Conservation (phyloP, 225 moss, liverwort and hornwort species). For the Lunularia cruciata region DNA sequence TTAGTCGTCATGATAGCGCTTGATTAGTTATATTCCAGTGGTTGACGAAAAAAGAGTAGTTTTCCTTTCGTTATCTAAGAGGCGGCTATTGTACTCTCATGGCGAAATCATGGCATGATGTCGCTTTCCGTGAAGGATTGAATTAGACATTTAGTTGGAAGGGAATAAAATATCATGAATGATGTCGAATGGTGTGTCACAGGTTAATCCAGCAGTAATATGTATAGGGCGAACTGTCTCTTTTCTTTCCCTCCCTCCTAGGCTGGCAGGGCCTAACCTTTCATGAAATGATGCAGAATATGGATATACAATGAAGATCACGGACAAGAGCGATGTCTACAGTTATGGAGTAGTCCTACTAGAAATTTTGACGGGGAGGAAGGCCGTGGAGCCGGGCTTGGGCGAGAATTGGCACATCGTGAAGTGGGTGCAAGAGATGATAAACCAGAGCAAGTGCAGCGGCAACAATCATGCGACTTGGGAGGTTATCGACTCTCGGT, state of each 20-base stretch:
- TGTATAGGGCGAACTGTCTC: background rate
- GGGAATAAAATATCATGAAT: background rate
- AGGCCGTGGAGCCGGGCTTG: slow-evolving; percentile 46
- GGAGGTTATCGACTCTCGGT: slow-evolving; percentile 47
- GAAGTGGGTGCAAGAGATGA: slow-evolving; percentile 57
- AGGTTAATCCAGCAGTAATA: background rate
- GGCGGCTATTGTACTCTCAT: no score
- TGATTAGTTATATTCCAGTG: no score
- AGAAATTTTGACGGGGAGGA: slow-evolving; percentile 52
- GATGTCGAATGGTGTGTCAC: background rate
- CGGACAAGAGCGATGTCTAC: slow-evolving; percentile 56
- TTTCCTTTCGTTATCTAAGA: no score
- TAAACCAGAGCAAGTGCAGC: slow-evolving; percentile 30
- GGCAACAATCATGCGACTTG: slow-evolving; percentile 36
- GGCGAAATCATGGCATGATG: no score
- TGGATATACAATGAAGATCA: slow-evolving; percentile 46
- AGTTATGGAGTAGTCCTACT: slow-evolving; percentile 54
- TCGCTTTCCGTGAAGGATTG: no score
- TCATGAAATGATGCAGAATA: slow-evolving; percentile 30
- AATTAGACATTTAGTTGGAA: background rate
- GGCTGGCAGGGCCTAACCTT: no score
- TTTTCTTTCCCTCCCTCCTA: no score
- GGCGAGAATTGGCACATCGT: slow-evolving; percentile 61
- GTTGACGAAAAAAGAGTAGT: no score
- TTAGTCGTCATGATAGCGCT: no score